Evolutionary conservation across 805 yeast genomes (phyloP).

Genomic region (Pichia sporocuriosa): DNA sequence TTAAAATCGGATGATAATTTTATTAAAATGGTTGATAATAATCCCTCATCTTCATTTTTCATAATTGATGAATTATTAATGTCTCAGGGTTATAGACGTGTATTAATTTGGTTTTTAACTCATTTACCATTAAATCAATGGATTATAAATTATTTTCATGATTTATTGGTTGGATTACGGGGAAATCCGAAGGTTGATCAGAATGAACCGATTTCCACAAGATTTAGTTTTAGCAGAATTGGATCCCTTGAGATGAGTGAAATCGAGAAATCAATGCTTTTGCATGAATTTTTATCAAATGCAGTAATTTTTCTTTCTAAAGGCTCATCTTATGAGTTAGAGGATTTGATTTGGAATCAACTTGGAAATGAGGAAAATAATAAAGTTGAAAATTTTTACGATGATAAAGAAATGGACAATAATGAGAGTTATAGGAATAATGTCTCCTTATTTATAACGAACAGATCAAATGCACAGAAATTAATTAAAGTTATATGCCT

Average conservation of each 20-base stretch:
- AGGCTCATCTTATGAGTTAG: slow-evolving; percentile 24
- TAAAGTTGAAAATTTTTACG: not conserved
- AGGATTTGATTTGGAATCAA: slow-evolving; percentile 10
- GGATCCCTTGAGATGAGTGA: slow-evolving; percentile 50
- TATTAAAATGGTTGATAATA: slow-evolving; percentile 41
- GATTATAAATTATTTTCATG: slow-evolving; percentile 57
- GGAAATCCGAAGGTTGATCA: slow-evolving; percentile 32
- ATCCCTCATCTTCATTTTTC: slow-evolving; percentile 46
- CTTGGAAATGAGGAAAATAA: not conserved
- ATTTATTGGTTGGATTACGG: slow-evolving; percentile 49
- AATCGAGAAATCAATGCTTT: slow-evolving; percentile 56
- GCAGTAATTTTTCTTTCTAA: slow-evolving; percentile 39
- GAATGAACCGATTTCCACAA: slow-evolving; percentile 2
- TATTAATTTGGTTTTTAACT: slow-evolving; percentile 61
- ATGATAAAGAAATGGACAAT: no score
- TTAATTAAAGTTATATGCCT: slow-evolving; percentile 51
- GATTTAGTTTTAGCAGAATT: slow-evolving; percentile 44
- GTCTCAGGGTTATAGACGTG: slow-evolving; percentile 58
- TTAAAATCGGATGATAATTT: slow-evolving; percentile 41
- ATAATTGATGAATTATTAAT: slow-evolving; percentile 66
- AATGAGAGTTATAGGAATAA: no score
- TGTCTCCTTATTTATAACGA: slow-evolving; percentile 20
- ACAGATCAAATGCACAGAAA: slow-evolving; percentile 30
- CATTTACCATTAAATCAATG: slow-evolving; percentile 51
- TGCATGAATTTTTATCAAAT: slow-evolving; percentile 64